These are phyloP conservation scores for Colletotrichum graminicola DNA, from an alignment of 2,329 filamentous ascomycete genomes.

Conservation along the genomic window DNA sequence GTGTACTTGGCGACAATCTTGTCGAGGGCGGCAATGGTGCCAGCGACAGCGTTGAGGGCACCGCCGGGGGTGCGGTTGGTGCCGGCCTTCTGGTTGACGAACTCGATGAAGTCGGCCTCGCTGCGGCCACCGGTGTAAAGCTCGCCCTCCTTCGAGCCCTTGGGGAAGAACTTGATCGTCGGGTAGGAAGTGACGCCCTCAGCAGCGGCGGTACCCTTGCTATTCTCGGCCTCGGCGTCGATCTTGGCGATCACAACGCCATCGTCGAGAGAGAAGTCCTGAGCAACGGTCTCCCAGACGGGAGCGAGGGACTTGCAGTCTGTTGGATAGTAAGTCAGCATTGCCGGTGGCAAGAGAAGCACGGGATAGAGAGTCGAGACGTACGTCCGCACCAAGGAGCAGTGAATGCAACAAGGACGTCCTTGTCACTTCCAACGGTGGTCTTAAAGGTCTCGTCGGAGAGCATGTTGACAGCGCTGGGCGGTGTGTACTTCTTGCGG, in stretches of 20 bases:
- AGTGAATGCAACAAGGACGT: slow-evolving; percentile 95
- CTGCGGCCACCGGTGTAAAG: slow-evolving; percentile 81
- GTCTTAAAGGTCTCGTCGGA: slow-evolving; percentile 83
- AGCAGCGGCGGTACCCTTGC: slow-evolving; percentile 80
- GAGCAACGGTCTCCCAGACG: slow-evolving; percentile 87
- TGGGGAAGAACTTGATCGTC: slow-evolving; percentile 97
- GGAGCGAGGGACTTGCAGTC: slow-evolving; percentile 98
- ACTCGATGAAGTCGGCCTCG: slow-evolving; percentile 82
- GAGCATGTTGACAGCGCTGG: slow-evolving; percentile 83
- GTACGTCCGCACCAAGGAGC: slow-evolving; percentile 98
- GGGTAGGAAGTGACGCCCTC: slow-evolving; percentile 90
- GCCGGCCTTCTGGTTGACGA: slow-evolving; percentile 89
- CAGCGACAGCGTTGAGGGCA: slow-evolving; percentile 80
- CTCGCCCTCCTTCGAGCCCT: slow-evolving; percentile 79
- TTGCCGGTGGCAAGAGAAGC: neutral
- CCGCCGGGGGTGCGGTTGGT: slow-evolving; percentile 88
- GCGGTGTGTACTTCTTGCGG: slow-evolving; percentile 79
- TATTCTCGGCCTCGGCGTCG: slow-evolving; percentile 89
- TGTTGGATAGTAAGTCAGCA: slow-evolving; percentile 53
- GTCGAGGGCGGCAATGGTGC: slow-evolving; percentile 85
- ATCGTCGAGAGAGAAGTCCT: slow-evolving; percentile 82
- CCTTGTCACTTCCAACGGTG: slow-evolving; percentile 84
- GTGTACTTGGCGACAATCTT: slow-evolving; percentile 79
- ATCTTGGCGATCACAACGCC: slow-evolving; percentile 93
- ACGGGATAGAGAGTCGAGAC: slow-evolving; percentile 55